phyloP scores from a whole-genome alignment of 2,329 filamentous ascomycete species.

The Fusarium nodosum region DNA sequence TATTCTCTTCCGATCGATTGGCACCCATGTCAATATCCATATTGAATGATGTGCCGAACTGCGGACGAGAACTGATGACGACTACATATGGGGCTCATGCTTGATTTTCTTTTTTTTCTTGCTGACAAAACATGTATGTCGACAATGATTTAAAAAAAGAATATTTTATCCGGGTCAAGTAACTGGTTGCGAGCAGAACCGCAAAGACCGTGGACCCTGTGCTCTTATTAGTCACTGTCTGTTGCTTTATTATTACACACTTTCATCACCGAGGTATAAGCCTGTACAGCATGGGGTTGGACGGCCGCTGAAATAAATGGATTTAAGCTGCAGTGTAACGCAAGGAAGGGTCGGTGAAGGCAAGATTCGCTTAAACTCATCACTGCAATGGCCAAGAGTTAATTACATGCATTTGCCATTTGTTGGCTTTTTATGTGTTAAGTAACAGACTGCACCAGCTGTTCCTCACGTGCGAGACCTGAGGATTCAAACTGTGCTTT shows the following conservation, averaged over 20 bases:
- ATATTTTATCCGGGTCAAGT: neutral
- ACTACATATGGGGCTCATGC: constrained; percentile 18
- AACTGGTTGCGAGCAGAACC: constrained; percentile 32
- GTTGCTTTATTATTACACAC: neutral
- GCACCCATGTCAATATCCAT: constrained; percentile 12
- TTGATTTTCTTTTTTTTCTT: neutral
- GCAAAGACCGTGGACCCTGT: constrained; percentile 14
- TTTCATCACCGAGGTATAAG: neutral
- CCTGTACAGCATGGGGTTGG: constrained; percentile 19
- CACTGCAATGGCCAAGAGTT: constrained; percentile 20
- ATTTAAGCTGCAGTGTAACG: constrained; percentile 11
- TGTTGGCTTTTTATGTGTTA: constrained; percentile 11
- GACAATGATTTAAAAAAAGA: constrained; percentile 1
- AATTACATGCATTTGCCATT: constrained; percentile 8
- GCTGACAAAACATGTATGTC: constrained; percentile 28
- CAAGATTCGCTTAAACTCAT: constrained; percentile 26
- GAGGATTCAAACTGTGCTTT: neutral
- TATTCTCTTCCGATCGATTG: constrained; percentile 32
- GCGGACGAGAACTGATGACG: constrained; percentile 33
- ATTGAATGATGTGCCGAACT: constrained; percentile 13
- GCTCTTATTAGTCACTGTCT: neutral
- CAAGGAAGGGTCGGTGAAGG: constrained; percentile 17
- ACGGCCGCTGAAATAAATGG: constrained; percentile 11
- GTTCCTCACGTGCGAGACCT: constrained; percentile 28
- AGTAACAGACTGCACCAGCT: constrained; percentile 29